These are phyloP conservation scores for Acanthamoeba triangularis DNA, from an alignment of 208 protist species.

Conservation along the genomic window DNA sequence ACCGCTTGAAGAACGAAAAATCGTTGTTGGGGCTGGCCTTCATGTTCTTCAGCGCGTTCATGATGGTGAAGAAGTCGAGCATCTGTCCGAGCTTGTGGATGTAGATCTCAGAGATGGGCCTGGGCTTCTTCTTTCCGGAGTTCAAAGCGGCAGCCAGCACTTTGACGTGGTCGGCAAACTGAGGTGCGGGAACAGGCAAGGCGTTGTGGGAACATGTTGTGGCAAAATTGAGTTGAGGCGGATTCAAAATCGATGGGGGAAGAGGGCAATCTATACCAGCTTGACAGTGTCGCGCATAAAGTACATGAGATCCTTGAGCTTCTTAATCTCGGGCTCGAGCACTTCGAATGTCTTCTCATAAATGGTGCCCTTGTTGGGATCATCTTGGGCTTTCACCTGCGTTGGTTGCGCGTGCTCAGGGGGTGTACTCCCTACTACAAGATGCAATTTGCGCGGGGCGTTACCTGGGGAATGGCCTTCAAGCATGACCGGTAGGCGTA, in stretches of 20 bases:
- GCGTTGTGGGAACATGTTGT: not conserved
- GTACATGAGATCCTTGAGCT: conserved; percentile 88
- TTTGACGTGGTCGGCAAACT: conserved; percentile 84
- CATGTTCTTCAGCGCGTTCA: conserved; percentile 92
- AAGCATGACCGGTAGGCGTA: conserved; percentile 89
- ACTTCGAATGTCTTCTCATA: conserved; percentile 89
- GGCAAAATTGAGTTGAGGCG: not conserved
- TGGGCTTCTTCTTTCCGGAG: conserved; percentile 82
- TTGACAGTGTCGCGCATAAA: conserved; percentile 69
- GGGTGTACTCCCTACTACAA: not conserved
- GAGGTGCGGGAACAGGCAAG: not conserved
- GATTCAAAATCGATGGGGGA: not conserved
- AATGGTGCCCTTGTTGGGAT: conserved; percentile 87
- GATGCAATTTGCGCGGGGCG: not conserved
- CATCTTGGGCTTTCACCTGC: conserved; percentile 87
- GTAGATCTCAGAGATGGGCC: conserved; percentile 70
- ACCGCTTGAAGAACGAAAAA: conserved; percentile 92
- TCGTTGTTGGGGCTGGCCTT: conserved; percentile 93
- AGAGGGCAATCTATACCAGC: not conserved
- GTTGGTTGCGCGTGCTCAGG: not conserved
- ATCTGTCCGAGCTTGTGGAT: conserved; percentile 74
- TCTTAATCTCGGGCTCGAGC: conserved; percentile 89
- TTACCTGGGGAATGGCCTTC: conserved; percentile 82
- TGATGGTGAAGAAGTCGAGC: conserved; percentile 88
- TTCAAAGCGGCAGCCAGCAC: conserved; percentile 70